A percentile compares a stretch with the other conserved stretches of the same genome.
Evolutionary conservation across 2,329 filamentous ascomycete genomes (phyloP).

Genomic region (Fusarium xylarioides): DNA sequence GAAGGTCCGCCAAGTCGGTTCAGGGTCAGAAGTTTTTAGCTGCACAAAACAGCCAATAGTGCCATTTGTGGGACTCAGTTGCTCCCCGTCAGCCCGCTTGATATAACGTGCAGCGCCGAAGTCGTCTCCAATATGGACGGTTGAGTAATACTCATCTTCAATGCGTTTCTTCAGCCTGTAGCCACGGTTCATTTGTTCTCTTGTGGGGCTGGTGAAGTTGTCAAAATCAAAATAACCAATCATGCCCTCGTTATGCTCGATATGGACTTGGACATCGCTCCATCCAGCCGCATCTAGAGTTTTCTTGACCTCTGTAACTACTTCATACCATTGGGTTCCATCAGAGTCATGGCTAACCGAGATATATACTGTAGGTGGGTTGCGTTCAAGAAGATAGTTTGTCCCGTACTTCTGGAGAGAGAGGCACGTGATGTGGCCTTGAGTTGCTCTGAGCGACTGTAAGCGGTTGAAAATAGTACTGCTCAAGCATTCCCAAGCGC

Average conservation of each 20-base stretch:
- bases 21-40: neutral
- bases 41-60: neutral
- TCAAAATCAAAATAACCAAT: neutral
- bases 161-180: neutral
- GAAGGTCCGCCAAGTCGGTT: neutral
- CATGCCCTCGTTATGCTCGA: neutral
- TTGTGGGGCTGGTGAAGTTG: rapidly evolving
- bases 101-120: neutral
- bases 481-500: neutral
- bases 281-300: neutral
- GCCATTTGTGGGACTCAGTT: neutral
- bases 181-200: rapidly evolving
- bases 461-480: neutral
- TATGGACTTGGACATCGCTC: neutral
- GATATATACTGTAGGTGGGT: neutral
- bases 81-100: neutral
- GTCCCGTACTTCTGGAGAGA: neutral
- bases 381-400: rapidly evolving
- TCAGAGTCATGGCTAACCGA: neutral
- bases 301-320: neutral
- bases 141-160: neutral
- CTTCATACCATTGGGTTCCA: neutral
- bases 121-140: neutral
- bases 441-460: neutral
- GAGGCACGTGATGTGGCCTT: neutral